Base-by-base conservation (phyloP, 2,329 filamentous ascomycete species). In the Microascus cirrosus region DNA sequence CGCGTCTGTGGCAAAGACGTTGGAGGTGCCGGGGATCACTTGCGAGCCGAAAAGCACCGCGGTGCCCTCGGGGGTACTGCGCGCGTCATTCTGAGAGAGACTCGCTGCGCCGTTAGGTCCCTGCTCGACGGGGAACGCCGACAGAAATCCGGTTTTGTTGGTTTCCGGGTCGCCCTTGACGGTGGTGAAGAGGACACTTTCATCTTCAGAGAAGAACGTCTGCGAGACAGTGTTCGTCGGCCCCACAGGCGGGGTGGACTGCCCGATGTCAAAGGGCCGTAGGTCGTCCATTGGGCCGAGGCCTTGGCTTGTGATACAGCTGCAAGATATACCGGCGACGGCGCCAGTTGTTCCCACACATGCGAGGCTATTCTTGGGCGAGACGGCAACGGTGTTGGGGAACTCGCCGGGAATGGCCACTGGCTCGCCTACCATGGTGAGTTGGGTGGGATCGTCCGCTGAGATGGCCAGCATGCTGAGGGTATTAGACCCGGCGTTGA, bases 141-240 rank as follows among this genome's bases (percentile, higher is more conserved):
- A 77, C 11, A 86, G 59, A 62, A 82, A 85, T 0, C 83, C 82
- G 0, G 75, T 80, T 56, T 78, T 82, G 65, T 82, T 82, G 4
- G 67, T 68, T 0, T 71, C 62, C 0, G 79, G 79, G 58, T 84
- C 74, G 1, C 83, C 83, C 67, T 87, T 87, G 51, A 86, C 81
- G 1, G 79, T 83, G 0, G 78, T 74, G 56, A 80, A 74, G 0
- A 87, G 69, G 1, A 68, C 73, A 0, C 65, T 69, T 60, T 81
- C 74, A 56, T 86, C 81, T 0, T 67, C 67, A 1, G 79, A 81
- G 69, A 85, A 86, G 65, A 84, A 81, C 0, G 77, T 72, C 8
- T 86, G 81, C 0, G 82, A 84, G 2, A 85, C 73, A 0, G 79
- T 84, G 66, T 84, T 83, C 2, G 71, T 68, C 0, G 83, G 82